Base-by-base conservation (phyloP, 441 rosid genomes). In the Adansonia madagascariensis region DNA sequence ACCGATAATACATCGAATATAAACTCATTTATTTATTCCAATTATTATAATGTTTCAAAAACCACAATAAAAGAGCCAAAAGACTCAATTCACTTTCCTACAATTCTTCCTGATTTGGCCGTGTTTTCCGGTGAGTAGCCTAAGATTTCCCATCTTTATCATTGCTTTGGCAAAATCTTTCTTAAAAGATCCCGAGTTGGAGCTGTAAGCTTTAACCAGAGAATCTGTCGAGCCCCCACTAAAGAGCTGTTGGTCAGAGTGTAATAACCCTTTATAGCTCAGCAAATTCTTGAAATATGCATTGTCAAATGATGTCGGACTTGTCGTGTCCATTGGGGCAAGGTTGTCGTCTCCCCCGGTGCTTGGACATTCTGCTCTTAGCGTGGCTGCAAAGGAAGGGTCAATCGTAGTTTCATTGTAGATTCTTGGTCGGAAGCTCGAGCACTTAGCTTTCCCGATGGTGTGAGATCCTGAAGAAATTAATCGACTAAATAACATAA, bases 381-480 rank as follows among this genome's bases (percentile, higher is more conserved):
- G 24, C 4, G 82, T 65, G 1, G 73, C 6, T 3, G 84, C 80
- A n/a, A 78, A 78, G 5, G 50, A 4, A 15, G 82, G 9, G 35
- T 80, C 69, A 8, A 83, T 83, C 53, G 60, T 62, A 41, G 76
- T 71, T 35, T 72, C 80, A 41, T 78, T 78, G 78, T 80, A 80
- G 67, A 80, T 80, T 44, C 82, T 31, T 22, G 66, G 4, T 3
- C 84, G 68, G 64, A 80, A 83, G 1, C 39, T 14, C 1, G 56
- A 27, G 72, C 86, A 83, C 70, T 80, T 71, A 3, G 84, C 83
- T 78, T 60, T 69, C 2, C 86, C 86, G 8, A 80, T 83, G 0
- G 86, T 78, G 57, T 84, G 86, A 17, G 82, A 61, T 27, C 83
- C 85, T 75, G 17, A 86, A 50, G 14, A 70, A 50, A 70, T 27